Conservation (phyloP, 2,329 filamentous ascomycete genomes). For the Fusarium mundagurra region DNA sequence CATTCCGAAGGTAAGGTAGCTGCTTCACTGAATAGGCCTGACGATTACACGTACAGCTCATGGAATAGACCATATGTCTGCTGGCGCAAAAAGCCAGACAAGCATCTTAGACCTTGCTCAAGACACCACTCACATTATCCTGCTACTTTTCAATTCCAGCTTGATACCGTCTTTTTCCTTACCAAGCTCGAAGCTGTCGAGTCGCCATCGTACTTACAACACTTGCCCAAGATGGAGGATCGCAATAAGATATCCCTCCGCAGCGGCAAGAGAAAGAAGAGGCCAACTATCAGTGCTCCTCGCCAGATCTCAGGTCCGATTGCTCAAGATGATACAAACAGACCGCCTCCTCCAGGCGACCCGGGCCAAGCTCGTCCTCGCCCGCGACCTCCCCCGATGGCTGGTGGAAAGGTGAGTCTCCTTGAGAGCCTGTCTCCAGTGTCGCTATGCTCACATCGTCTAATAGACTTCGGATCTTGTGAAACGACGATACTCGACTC, state of each 20-base stretch:
- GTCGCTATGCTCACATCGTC: conserved; percentile 29
- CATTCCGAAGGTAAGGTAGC: conserved; percentile 5
- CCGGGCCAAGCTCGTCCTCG: conserved; percentile 51
- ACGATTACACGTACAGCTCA: conserved; percentile 29
- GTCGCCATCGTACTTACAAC: not conserved
- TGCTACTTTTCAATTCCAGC: not conserved
- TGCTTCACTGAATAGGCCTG: conserved; percentile 15
- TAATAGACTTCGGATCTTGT: conserved; percentile 80
- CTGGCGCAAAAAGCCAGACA: conserved; percentile 33
- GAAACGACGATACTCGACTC: conserved; percentile 92
- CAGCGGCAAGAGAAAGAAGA: conserved; percentile 69
- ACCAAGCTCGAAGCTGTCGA: not conserved
- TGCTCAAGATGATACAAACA: conserved; percentile 58
- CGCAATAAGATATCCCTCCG: conserved; percentile 70
- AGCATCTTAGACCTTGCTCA: conserved; percentile 1
- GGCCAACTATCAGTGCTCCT: conserved; percentile 70
- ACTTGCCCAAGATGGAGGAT: conserved; percentile 61
- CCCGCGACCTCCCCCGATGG: conserved; percentile 59
- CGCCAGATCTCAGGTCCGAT: conserved; percentile 71
- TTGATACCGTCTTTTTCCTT: not conserved
- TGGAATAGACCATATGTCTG: conserved; percentile 20
- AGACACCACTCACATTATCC: conserved; percentile 7
- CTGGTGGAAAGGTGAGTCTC: conserved; percentile 64
- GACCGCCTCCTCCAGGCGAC: conserved; percentile 38
- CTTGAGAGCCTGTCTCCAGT: conserved; percentile 4